These are phyloP conservation scores for Asparagopsis taxiformis DNA, from an alignment of 31 red algal species.

Conservation along the genomic window DNA sequence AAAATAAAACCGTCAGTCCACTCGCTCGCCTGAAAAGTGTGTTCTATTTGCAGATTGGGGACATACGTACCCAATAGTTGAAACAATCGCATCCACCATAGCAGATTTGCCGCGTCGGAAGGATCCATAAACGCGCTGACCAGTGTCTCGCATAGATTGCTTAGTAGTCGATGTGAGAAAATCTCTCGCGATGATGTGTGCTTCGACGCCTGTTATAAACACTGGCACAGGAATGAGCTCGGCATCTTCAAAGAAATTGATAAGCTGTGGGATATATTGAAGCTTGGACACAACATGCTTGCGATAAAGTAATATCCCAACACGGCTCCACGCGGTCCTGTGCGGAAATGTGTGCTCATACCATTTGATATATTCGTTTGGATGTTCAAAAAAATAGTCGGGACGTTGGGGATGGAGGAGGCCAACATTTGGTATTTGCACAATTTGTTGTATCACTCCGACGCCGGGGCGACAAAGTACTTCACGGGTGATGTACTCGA, in stretches of 20 bases:
- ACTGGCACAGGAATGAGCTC: constrained; percentile 56
- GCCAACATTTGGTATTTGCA: constrained; percentile 42
- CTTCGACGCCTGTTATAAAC: constrained; percentile 80
- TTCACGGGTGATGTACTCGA: constrained; percentile 44
- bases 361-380: constrained; percentile 57
- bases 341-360: constrained; percentile 25
- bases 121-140: constrained; percentile 24
- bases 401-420: constrained; percentile 49
- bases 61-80: constrained; percentile 35
- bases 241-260: constrained; percentile 31
- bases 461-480: constrained; percentile 18
- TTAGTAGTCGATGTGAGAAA: constrained; percentile 45
- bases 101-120: constrained; percentile 11
- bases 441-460: not conserved
- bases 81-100: constrained; percentile 51
- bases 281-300: constrained; percentile 70
- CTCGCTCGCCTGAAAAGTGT: too few species aligned
- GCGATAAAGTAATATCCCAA: constrained; percentile 60
- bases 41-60: not conserved
- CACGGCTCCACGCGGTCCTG: constrained; percentile 5
- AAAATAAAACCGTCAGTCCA: too few species aligned
- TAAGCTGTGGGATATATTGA: constrained; percentile 40
- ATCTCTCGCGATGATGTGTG: constrained; percentile 71
- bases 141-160: constrained; percentile 10
- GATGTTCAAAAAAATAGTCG: constrained; percentile 9